Percentiles rank a stretch among this genome's conserved stretches.
Evolutionary conservation across 2,329 filamentous ascomycete species (phyloP).

Genomic region (Claviceps sp.): DNA sequence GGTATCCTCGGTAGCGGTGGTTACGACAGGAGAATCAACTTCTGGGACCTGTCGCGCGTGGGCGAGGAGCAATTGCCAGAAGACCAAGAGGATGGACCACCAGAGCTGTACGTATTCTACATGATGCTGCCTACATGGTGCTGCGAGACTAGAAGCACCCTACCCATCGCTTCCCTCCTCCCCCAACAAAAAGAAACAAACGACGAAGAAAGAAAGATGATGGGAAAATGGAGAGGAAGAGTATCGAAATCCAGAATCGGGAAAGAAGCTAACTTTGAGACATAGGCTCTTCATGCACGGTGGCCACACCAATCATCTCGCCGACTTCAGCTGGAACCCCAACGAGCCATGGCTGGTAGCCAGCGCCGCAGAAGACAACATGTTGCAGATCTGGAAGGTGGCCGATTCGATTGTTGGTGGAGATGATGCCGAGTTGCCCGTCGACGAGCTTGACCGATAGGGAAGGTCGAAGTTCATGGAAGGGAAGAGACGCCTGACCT

Average conservation of each 20-base stretch:
- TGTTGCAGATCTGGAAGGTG: conserved; percentile 89
- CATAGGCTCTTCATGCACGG: conserved; percentile 80
- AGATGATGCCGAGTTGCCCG: conserved; percentile 60
- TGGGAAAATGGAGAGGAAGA: not conserved
- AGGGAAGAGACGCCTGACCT: conserved; percentile 13
- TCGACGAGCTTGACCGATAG: conserved; percentile 62
- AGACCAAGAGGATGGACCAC: conserved; percentile 86
- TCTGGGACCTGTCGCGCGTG: conserved; percentile 88
- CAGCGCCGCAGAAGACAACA: conserved; percentile 90
- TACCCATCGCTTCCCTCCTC: too few relatives aligned
- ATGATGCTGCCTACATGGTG: not conserved
- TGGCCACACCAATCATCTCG: conserved; percentile 91
- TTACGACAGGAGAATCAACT: conserved; percentile 85
- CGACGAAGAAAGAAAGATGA: not conserved
- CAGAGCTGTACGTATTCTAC: conserved; percentile 63
- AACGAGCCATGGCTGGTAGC: conserved; percentile 96
- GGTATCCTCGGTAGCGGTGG: conserved; percentile 81
- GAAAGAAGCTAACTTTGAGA: not conserved
- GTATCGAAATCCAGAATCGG: not conserved
- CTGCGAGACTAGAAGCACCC: too few relatives aligned
- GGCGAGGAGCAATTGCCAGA: conserved; percentile 93
- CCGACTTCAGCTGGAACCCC: conserved; percentile 95
- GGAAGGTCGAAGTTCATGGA: conserved; percentile 21
- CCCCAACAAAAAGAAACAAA: too few relatives aligned
- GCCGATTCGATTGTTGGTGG: conserved; percentile 69